phyloP scores from a whole-genome alignment of 495 filamentous ascomycete species.

The Penicillium paradoxum region DNA sequence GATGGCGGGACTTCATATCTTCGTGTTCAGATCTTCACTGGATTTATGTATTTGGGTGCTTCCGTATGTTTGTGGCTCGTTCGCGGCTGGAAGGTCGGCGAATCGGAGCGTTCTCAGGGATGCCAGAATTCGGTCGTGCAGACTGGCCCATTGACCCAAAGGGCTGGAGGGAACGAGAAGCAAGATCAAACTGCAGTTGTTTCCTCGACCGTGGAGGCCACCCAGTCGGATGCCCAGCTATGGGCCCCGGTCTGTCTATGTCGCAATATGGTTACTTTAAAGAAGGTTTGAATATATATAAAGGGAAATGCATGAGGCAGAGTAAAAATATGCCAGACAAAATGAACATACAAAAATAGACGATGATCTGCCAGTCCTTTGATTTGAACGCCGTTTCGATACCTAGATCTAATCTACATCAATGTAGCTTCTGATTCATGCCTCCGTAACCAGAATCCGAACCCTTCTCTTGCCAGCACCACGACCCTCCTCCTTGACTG shows the following conservation, averaged over 20 bases:
- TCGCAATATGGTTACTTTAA: conserved; percentile 31
- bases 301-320: not conserved
- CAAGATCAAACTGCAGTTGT: conserved; percentile 8
- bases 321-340: not conserved
- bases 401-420: conserved; percentile 9
- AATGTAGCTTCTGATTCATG: conserved; percentile 8
- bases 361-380: not conserved
- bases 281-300: conserved; percentile 25
- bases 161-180: conserved; percentile 11
- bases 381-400: conserved; percentile 2
- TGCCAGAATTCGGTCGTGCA: conserved; percentile 8
- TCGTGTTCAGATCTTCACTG: conserved; percentile 61
- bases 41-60: conserved; percentile 60
- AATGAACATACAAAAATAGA: conserved; percentile 5
- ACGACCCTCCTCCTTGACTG: conserved; percentile 76
- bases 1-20: conserved; percentile 46
- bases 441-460: conserved; percentile 35
- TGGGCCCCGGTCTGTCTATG: conserved; percentile 29
- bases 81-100: conserved; percentile 54
- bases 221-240: conserved; percentile 3
- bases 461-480: conserved; percentile 82
- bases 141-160: conserved; percentile 6
- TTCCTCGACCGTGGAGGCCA: not conserved
- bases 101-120: conserved; percentile 40
- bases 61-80: conserved; percentile 47